These are phyloP conservation scores for Eucalyptus tenuipes DNA, from an alignment of 345 rosid species.

Conservation along the genomic window DNA sequence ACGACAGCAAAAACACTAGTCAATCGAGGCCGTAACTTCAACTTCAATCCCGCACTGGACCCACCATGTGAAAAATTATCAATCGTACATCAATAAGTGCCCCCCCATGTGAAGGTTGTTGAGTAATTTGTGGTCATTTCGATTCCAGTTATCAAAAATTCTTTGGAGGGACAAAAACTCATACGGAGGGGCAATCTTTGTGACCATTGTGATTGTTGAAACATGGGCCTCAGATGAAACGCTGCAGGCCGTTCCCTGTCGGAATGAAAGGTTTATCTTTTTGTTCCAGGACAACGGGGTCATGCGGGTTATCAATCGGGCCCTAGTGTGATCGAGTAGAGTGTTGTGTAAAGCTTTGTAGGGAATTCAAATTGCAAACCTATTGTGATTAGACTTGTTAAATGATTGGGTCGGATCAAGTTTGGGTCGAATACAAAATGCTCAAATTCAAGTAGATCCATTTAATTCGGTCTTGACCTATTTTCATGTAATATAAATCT, in stretches of 20 bases:
- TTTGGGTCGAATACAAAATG: too few relatives aligned
- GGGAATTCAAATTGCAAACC: neutral
- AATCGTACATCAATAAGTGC: neutral
- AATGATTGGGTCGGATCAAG: accelerated
- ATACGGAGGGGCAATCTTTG: neutral
- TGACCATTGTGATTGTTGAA: neutral
- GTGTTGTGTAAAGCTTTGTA: neutral
- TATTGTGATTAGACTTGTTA: too few relatives aligned
- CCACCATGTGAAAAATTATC: neutral
- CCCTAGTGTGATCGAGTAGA: neutral
- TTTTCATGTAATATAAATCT: too few relatives aligned
- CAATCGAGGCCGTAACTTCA: neutral
- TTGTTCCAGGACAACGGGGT: neutral
- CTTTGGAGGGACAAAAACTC: neutral
- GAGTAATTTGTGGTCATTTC: neutral
- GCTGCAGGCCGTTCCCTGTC: neutral
- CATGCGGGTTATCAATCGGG: neutral
- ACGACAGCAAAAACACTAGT: neutral
- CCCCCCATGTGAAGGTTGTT: neutral
- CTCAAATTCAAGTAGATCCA: too few relatives aligned
- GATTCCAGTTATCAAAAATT: neutral
- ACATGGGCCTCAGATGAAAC: neutral
- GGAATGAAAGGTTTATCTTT: neutral
- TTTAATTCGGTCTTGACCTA: accelerated
- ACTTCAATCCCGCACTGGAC: neutral